A percentile compares a stretch with the other conserved stretches of the same genome.
These are phyloP conservation scores for Claviceps lovelessii DNA, from an alignment of 2,329 filamentous ascomycete species.

Conservation along the genomic window DNA sequence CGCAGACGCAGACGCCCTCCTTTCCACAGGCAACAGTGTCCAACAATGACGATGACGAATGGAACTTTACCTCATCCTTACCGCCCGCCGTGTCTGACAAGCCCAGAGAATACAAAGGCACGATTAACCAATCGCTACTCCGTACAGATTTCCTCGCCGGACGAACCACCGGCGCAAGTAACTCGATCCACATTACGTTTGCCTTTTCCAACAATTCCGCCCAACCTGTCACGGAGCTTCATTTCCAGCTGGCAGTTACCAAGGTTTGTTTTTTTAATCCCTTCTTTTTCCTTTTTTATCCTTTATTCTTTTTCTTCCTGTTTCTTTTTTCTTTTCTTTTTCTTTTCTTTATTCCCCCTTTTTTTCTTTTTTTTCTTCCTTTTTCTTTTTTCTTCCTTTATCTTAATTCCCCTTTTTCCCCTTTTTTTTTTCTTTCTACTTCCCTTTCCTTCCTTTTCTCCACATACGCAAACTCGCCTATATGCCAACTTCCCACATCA, in stretches of 20 bases:
- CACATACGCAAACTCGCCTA: too few species aligned
- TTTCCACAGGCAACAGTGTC: constrained; percentile 16
- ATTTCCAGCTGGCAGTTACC: constrained; percentile 85
- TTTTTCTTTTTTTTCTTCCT: not conserved
- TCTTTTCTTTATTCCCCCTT: too few species aligned
- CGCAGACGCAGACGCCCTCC: constrained; percentile 3
- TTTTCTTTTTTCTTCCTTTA: not conserved
- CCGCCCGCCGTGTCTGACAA: constrained; percentile 42
- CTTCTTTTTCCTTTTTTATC: not conserved
- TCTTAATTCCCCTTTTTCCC: too few species aligned
- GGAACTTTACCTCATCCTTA: constrained; percentile 80
- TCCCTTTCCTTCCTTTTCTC: not conserved
- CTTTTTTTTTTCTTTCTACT: too few species aligned
- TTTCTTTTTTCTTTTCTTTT: too few species aligned
- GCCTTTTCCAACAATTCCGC: constrained; percentile 71
- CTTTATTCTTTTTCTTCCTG: too few species aligned
- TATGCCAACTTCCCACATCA: too few species aligned
- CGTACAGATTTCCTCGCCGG: constrained; percentile 60
- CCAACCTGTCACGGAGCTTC: constrained; percentile 60
- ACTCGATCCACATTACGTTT: constrained; percentile 55
- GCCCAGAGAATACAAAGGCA: constrained; percentile 47
- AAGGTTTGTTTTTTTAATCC: constrained; percentile 44
- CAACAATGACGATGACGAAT: constrained; percentile 77
- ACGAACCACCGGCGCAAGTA: constrained; percentile 36
- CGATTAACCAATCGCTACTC: constrained; percentile 55